A percentile compares a stretch with the other conserved stretches of the same genome.
These are phyloP conservation scores for Euphrasia confusa DNA, from an alignment of 257 asterid genomes.

Conservation along the genomic window DNA sequence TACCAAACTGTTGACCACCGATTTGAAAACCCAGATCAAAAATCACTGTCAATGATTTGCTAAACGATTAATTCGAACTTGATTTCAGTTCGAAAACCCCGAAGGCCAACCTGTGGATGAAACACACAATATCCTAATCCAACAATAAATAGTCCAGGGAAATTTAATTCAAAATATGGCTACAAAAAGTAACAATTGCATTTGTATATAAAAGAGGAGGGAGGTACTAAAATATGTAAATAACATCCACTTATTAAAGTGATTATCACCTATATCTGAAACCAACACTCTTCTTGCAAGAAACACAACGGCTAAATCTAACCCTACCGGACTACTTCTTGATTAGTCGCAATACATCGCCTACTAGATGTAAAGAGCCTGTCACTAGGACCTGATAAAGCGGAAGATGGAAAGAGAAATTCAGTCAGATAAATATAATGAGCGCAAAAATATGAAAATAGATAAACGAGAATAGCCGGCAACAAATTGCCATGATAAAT, in stretches of 20 bases:
- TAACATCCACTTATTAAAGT: background rate
- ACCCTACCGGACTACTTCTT: slow-evolving; percentile 43
- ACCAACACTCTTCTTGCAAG: background rate
- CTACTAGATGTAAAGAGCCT: slow-evolving; percentile 86
- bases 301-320: background rate
- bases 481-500: background rate
- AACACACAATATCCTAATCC: no score
- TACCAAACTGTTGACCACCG: no score
- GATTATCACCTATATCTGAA: background rate
- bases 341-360: slow-evolving; percentile 71
- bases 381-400: slow-evolving; percentile 75
- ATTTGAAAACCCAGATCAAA: no score
- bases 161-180: background rate
- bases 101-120: no score
- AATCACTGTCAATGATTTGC: no score
- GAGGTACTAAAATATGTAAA: no score
- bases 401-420: background rate
- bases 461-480: background rate
- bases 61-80: no score
- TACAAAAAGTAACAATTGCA: background rate
- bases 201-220: no score
- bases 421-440: background rate
- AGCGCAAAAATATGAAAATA: background rate
- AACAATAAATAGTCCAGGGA: background rate
- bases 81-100: no score